A percentile compares a stretch with the other conserved stretches of the same genome.
These are phyloP conservation scores for Colletotrichum liriopes DNA, from an alignment of 2,329 filamentous ascomycete species.

Conservation along the genomic window DNA sequence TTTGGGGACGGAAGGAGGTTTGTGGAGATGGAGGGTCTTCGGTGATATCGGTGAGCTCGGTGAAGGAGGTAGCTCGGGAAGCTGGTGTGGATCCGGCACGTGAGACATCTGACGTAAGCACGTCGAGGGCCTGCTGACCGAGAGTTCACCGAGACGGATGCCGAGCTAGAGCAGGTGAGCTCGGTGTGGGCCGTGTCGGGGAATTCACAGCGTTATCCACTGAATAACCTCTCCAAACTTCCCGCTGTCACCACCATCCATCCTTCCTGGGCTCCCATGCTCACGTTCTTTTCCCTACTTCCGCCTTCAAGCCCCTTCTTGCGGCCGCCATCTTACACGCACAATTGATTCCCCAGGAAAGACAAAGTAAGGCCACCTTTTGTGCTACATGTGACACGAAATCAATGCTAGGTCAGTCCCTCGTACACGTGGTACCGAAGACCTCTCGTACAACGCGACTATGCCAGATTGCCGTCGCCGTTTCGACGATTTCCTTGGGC, in stretches of 20 bases:
- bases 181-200: slow-evolving; percentile 19
- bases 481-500: slow-evolving; percentile 12
- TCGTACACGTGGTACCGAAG: slow-evolving; percentile 34
- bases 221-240: slow-evolving; percentile 41
- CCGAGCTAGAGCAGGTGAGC: background rate
- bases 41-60: slow-evolving; percentile 42
- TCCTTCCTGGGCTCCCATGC: slow-evolving; percentile 28
- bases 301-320: background rate
- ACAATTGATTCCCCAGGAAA: background rate
- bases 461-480: slow-evolving; percentile 39
- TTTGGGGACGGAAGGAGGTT: slow-evolving; percentile 55
- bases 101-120: slow-evolving; percentile 9
- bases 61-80: slow-evolving; percentile 7
- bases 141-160: background rate
- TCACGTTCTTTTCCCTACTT: background rate
- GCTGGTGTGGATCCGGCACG: slow-evolving; percentile 24
- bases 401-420: slow-evolving; percentile 10
- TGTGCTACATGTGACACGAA: background rate
- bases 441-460: slow-evolving; percentile 28
- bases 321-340: background rate
- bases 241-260: slow-evolving; percentile 34
- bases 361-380: background rate
- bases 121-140: background rate
- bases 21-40: slow-evolving; percentile 28
- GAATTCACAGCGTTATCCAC: slow-evolving; percentile 35